Evolutionary conservation across 768 basidiomycete species (phyloP).

Genomic region (Pisolithus orientalis): DNA sequence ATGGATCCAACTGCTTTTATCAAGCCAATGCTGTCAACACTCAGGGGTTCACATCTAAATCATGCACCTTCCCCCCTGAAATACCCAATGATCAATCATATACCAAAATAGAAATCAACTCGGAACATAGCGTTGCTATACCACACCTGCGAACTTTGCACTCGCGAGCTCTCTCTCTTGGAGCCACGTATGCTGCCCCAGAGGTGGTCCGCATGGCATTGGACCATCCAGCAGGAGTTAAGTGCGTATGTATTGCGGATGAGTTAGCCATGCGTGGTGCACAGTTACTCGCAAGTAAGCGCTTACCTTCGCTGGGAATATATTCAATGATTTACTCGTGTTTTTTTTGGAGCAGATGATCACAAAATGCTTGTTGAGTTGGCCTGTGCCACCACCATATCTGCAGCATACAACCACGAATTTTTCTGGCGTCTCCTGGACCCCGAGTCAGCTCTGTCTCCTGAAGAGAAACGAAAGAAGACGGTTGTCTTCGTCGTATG

Average conservation of each 20-base stretch:
- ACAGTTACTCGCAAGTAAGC: conserved; percentile 51
- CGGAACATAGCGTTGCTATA: conserved; percentile 41
- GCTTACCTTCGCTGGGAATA: background rate
- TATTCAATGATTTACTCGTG: background rate
- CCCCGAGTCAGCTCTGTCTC: conserved; percentile 15
- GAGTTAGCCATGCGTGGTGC: conserved; percentile 62
- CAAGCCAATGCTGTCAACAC: conserved; percentile 59
- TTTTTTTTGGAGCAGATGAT: conserved; percentile 41
- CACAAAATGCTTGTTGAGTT: conserved; percentile 73
- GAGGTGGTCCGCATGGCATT: conserved; percentile 62
- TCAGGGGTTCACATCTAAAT: conserved; percentile 24
- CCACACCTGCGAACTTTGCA: conserved; percentile 53
- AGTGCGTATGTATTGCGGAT: conserved; percentile 58
- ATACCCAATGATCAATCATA: conserved; percentile 25
- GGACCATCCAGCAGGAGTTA: conserved; percentile 48
- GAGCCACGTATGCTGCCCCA: conserved; percentile 59
- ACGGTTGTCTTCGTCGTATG: conserved; percentile 60
- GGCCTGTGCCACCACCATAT: conserved; percentile 65
- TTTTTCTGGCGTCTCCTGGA: conserved; percentile 42
- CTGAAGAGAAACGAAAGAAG: conserved; percentile 22
- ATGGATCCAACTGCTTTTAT: conserved; percentile 70
- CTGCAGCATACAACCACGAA: conserved; percentile 53
- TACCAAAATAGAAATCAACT: conserved; percentile 35
- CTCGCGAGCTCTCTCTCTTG: conserved; percentile 65
- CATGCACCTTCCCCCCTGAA: conserved; percentile 27